phyloP scores from a whole-genome alignment of 1,284 basidiomycete genomes.

The Ustanciosporium gigantosporum region DNA sequence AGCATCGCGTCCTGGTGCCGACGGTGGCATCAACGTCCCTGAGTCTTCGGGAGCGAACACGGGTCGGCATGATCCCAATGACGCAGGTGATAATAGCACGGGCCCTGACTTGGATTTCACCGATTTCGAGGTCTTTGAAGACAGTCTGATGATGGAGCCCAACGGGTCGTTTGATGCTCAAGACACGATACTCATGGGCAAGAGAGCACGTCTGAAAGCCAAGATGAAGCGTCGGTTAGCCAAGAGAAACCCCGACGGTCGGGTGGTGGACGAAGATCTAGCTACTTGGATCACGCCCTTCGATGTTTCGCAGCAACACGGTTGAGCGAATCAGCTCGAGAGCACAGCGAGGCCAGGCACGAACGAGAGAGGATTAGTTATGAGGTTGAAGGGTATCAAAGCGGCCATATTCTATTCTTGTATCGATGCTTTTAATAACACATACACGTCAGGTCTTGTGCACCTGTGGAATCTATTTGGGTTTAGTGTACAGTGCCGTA shows the following conservation, averaged over 20 bases:
- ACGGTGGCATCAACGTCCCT: slow-evolving; percentile 3
- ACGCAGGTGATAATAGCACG: slow-evolving; percentile 7
- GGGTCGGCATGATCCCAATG: too few relatives aligned
- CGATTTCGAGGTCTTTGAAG: slow-evolving; percentile 18
- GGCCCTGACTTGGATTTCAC: slow-evolving; percentile 27
- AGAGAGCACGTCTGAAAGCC: slow-evolving; percentile 33
- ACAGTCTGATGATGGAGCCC: slow-evolving; percentile 3
- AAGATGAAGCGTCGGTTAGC: slow-evolving; percentile 37
- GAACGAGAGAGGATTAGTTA: too few relatives aligned
- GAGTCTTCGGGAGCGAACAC: background rate
- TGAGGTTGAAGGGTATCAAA: too few relatives aligned
- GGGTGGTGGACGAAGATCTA: slow-evolving; percentile 45
- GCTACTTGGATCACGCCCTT: slow-evolving; percentile 49
- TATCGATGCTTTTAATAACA: too few relatives aligned
- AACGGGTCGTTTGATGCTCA: slow-evolving; percentile 35
- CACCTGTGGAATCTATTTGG: too few relatives aligned
- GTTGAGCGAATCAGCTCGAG: too few relatives aligned
- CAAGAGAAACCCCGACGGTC: slow-evolving; percentile 39
- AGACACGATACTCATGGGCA: slow-evolving; percentile 32
- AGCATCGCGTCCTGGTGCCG: slow-evolving; percentile 1
- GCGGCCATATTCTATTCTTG: too few relatives aligned
- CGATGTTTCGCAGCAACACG: slow-evolving; percentile 31
- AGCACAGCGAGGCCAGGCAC: background rate
- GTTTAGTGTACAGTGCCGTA: too few relatives aligned
- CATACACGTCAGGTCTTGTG: too few relatives aligned